A percentile compares a stretch with the other conserved stretches of the same genome.
phyloP scores from a whole-genome alignment of 2,329 filamentous ascomycete species.

The Xylaria multiplex region DNA sequence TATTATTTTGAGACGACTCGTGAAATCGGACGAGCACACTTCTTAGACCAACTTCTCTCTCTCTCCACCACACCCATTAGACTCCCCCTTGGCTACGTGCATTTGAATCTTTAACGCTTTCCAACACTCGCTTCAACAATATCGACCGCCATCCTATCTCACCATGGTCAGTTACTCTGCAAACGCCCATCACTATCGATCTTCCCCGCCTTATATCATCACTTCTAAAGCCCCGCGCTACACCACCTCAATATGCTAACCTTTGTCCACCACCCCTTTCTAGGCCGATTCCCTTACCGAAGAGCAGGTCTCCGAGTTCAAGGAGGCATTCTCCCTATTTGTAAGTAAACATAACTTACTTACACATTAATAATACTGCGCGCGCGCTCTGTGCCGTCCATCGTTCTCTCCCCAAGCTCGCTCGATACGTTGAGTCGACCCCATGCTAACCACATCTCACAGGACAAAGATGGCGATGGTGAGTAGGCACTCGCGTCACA shows the following conservation, averaged over 20 bases:
- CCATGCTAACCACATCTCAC: slow-evolving; percentile 43
- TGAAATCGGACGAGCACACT: slow-evolving; percentile 25
- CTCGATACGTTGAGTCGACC: slow-evolving; percentile 36
- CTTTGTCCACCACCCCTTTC: slow-evolving; percentile 13
- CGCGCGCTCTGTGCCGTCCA: background rate
- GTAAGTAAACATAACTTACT: slow-evolving; percentile 67
- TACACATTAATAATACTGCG: background rate
- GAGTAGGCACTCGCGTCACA: slow-evolving; percentile 53
- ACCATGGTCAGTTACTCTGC: slow-evolving; percentile 34
- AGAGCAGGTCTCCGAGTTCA: slow-evolving; percentile 99
- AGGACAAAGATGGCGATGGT: slow-evolving; percentile 95
- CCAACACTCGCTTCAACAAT: slow-evolving; percentile 27
- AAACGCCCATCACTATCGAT: background rate
- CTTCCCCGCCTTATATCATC: slow-evolving; percentile 38
- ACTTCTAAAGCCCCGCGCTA: slow-evolving; percentile 40
- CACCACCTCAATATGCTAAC: slow-evolving; percentile 41
- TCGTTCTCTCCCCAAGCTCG: background rate
- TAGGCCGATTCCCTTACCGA: slow-evolving; percentile 98
- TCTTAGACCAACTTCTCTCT: slow-evolving; percentile 12
- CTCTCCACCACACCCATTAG: slow-evolving; percentile 25
- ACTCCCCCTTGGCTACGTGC: slow-evolving; percentile 22
- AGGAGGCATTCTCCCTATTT: slow-evolving; percentile 99
- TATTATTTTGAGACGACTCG: slow-evolving; percentile 28
- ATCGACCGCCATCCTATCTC: slow-evolving; percentile 8
- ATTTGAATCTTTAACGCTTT: slow-evolving; percentile 11